These are phyloP conservation scores for Thermomyces lanuginosus DNA, from an alignment of 2,329 filamentous ascomycete genomes.

Conservation along the genomic window DNA sequence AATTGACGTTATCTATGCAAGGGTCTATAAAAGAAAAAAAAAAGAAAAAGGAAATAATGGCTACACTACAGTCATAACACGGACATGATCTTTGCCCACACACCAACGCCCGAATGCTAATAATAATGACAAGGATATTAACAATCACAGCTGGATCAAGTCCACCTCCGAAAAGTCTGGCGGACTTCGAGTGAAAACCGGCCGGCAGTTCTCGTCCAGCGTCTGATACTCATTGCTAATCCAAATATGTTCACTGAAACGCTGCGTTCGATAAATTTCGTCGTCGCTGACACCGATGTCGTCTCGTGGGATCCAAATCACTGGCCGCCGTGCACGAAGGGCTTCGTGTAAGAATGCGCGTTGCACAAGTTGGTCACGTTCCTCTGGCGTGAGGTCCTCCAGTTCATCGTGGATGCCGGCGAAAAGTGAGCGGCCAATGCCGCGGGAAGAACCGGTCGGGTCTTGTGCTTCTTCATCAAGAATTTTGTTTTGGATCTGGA, in stretches of 20 bases:
- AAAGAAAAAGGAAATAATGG: too few species aligned
- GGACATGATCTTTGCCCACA: too few species aligned
- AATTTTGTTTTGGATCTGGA: too few species aligned
- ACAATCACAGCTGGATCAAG: constrained; percentile 55
- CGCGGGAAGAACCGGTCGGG: constrained; percentile 29
- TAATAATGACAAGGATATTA: too few species aligned
- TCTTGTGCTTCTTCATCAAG: constrained; percentile 58
- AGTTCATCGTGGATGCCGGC: constrained; percentile 81
- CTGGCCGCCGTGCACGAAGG: constrained; percentile 65
- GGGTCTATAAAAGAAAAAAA: too few species aligned
- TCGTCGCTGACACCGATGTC: constrained; percentile 82
- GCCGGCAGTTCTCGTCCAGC: constrained; percentile 64
- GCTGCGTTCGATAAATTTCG: constrained; percentile 63
- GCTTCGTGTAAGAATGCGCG: constrained; percentile 86
- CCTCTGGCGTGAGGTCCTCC: constrained; percentile 79
- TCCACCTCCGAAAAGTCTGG: constrained; percentile 83
- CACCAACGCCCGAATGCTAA: too few species aligned
- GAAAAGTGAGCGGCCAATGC: constrained; percentile 66
- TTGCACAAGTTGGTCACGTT: constrained; percentile 68
- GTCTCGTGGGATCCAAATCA: constrained; percentile 87
- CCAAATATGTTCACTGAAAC: constrained; percentile 67
- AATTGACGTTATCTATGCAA: too few species aligned
- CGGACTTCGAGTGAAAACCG: constrained; percentile 70
- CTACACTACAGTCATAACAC: too few species aligned
- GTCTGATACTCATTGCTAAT: constrained; percentile 88